These are phyloP conservation scores for Boletus subparvulus DNA, from an alignment of 768 basidiomycete species.

Conservation along the genomic window DNA sequence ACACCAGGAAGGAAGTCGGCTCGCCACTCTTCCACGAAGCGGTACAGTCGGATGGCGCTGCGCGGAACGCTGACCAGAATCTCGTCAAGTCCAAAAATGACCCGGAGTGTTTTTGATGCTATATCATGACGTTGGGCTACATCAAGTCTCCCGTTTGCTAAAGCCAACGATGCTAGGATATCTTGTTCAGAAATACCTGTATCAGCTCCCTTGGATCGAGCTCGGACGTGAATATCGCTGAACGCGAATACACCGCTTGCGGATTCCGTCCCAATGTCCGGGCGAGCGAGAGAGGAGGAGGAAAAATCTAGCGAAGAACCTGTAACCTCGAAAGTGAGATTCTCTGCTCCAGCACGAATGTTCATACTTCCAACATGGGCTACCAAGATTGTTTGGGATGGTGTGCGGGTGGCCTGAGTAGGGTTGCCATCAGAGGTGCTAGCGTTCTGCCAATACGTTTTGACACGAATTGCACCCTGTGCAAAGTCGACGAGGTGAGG, in stretches of 20 bases:
- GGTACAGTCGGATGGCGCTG: slow-evolving; percentile 76
- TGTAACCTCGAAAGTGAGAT: slow-evolving; percentile 62
- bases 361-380: slow-evolving; percentile 44
- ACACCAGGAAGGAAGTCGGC: slow-evolving; percentile 75
- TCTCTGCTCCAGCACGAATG: slow-evolving; percentile 69
- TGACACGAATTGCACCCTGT: slow-evolving; percentile 53
- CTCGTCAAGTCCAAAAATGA: slow-evolving; percentile 45
- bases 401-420: neutral
- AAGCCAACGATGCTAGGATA: slow-evolving; percentile 59
- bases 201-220: slow-evolving; percentile 48
- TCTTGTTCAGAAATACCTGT: slow-evolving; percentile 46
- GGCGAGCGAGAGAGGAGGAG: slow-evolving; percentile 18
- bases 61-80: slow-evolving; percentile 67
- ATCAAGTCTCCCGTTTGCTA: slow-evolving; percentile 48
- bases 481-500: slow-evolving; percentile 62
- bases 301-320: slow-evolving; percentile 31
- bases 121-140: slow-evolving; percentile 48
- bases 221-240: slow-evolving; percentile 54
- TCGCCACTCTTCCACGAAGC: slow-evolving; percentile 80
- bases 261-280: slow-evolving; percentile 36
- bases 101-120: slow-evolving; percentile 38
- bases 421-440: neutral
- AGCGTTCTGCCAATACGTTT: slow-evolving; percentile 33
- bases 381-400: slow-evolving; percentile 38
- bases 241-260: slow-evolving; percentile 50